Evolutionary conservation across 495 filamentous ascomycete genomes (phyloP), one percentile per base, ranked within the genome.

Genomic region (Jackrogersella multiformis): DNA sequence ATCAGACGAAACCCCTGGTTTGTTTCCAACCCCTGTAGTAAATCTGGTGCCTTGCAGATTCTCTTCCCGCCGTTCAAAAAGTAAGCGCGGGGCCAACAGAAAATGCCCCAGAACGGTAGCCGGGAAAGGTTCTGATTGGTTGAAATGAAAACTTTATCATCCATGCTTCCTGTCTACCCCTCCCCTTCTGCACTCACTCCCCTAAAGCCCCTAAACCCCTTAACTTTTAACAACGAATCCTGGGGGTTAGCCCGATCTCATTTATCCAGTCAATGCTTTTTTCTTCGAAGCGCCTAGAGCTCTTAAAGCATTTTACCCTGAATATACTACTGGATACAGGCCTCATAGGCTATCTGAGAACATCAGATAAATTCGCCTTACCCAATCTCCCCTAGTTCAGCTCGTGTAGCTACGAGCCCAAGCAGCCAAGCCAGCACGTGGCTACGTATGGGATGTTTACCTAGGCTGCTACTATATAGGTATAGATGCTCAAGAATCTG

Each of bases 21-120:
- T 66, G 70, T 76, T 74, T 70, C 62, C 58, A 68, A 56, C 64
- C 72, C 72, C 58, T 72, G 75, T 70, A 69, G 70, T 36, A 73
- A 73, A 72, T 69, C 64, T 75, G 66, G 77, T 78, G 66, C 76
- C 77, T 78, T 76, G 71, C 74, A 75, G 73, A 68, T 76, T 71
- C 44, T 64, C 49, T 57, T 66, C 67, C 49, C 49, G 54, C 54
- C 49, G 24, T 42, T 58, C 32, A 53, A 21, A 51, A 21, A 32
- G 21, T 56, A 72, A 66, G 60, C 62, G 69, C 63, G 72, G 72
- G 62, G 58, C 65, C 35, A 64, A 48, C 1, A 53, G 36, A 36
- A 54, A 16, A 24, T 54, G 52, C 53, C 67, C 67, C 53, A 70
- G 61, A 62, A 52, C 16, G 57, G 61, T 20, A 46, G 49, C 35